Conservation (phyloP, 441 rosid species). For the Kokia cookei region DNA sequence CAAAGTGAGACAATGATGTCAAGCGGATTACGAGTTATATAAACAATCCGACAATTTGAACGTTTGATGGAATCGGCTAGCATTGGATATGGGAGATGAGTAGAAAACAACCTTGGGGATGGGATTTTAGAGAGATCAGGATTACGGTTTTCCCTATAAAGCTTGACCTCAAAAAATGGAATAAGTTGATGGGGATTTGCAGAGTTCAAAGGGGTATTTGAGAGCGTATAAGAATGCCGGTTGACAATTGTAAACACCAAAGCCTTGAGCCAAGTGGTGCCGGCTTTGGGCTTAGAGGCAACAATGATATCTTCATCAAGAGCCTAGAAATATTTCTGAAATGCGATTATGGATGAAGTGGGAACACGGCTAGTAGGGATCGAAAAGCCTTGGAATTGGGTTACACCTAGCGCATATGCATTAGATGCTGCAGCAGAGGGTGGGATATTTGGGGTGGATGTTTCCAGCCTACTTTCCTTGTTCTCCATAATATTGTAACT, state of each 20-base stretch:
- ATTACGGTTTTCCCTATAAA: constrained; percentile 33
- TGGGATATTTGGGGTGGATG: constrained; percentile 21
- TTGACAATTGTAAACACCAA: constrained; percentile 17
- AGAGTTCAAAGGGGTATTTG: constrained; percentile 37
- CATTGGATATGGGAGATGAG: constrained; percentile 50
- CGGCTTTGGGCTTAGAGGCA: neutral
- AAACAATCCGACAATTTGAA: constrained; percentile 35
- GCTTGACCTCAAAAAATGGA: constrained; percentile 58
- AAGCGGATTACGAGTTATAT: neutral
- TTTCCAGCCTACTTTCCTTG: too few species aligned
- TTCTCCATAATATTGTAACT: constrained; percentile 8
- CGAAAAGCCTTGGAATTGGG: constrained; percentile 61
- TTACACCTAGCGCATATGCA: constrained; percentile 45
- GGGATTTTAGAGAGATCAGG: constrained; percentile 32
- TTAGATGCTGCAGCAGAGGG: too few species aligned
- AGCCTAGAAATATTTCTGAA: constrained; percentile 20
- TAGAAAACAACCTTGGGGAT: constrained; percentile 48
- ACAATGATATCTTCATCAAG: neutral
- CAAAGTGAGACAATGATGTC: neutral
- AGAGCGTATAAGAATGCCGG: constrained; percentile 21
- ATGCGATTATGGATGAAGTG: constrained; percentile 7
- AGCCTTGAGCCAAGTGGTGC: neutral
- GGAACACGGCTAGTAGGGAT: constrained; percentile 60
- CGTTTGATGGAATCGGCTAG: constrained; percentile 31
- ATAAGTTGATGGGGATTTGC: constrained; percentile 71